Conservation (phyloP, 2,329 filamentous ascomycete species). For the Claviceps sp. region DNA sequence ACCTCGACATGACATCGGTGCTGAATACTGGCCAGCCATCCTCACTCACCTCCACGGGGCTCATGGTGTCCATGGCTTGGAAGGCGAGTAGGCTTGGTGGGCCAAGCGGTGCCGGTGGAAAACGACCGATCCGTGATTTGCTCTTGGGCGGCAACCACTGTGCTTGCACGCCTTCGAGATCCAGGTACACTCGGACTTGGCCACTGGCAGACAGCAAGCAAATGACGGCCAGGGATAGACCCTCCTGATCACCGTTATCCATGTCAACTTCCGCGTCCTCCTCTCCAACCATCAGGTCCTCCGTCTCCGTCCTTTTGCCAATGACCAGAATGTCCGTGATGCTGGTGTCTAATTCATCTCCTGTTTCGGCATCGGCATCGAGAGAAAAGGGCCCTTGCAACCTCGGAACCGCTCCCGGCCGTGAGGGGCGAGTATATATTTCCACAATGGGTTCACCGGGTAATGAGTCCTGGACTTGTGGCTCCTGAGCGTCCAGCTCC, state of each 20-base stretch:
- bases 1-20: slow-evolving; percentile 45
- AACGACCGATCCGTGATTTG: slow-evolving; percentile 31
- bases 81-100: slow-evolving; percentile 43
- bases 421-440: slow-evolving; percentile 42
- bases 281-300: slow-evolving; percentile 49
- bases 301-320: slow-evolving; percentile 46
- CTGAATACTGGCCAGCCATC: slow-evolving; percentile 52
- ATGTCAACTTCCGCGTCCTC: slow-evolving; percentile 49
- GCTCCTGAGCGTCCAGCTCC: slow-evolving; percentile 50
- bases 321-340: slow-evolving; percentile 50
- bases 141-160: slow-evolving; percentile 49
- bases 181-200: slow-evolving; percentile 46
- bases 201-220: slow-evolving; percentile 49
- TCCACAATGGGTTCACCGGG: slow-evolving; percentile 36
- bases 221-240: slow-evolving; percentile 44
- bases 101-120: slow-evolving; percentile 23
- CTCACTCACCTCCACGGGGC: slow-evolving; percentile 37
- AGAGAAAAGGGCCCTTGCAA: slow-evolving; percentile 51
- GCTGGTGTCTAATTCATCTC: slow-evolving; percentile 41
- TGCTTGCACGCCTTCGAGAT: slow-evolving; percentile 49
- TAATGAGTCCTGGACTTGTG: slow-evolving; percentile 36
- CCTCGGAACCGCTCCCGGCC: slow-evolving; percentile 43
- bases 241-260: slow-evolving; percentile 43
- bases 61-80: slow-evolving; percentile 48
- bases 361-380: slow-evolving; percentile 38